Conservation (phyloP, 192 early-diverging fungal species). For the Coemansia sp. region DNA sequence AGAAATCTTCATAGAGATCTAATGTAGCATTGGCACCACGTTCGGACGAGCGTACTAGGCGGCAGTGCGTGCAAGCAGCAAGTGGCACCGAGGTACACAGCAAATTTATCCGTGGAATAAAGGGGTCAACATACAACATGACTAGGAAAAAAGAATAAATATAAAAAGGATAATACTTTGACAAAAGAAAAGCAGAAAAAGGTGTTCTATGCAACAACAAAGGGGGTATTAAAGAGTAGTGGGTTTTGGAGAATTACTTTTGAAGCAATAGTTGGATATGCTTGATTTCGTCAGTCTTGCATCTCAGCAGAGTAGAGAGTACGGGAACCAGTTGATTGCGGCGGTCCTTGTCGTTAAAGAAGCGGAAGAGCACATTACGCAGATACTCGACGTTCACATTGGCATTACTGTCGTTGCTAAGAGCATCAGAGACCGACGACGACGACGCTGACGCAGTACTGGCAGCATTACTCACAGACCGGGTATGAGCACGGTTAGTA, state of each 20-base stretch:
- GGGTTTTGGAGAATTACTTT: background rate
- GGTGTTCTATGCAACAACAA: background rate
- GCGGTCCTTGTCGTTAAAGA: slow-evolving; percentile 54
- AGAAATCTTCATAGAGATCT: slow-evolving; percentile 17
- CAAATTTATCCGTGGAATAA: background rate
- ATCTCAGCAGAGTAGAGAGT: slow-evolving; percentile 61
- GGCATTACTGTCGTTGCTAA: background rate
- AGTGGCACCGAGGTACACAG: slow-evolving; percentile 19
- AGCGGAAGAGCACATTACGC: slow-evolving; percentile 52
- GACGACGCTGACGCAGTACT: slow-evolving; percentile 16
- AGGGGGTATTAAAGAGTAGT: background rate
- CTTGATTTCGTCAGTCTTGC: slow-evolving; percentile 62
- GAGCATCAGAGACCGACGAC: slow-evolving; percentile 1
- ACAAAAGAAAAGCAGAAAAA: background rate
- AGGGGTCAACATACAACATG: background rate
- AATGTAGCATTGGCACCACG: background rate
- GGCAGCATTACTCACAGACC: slow-evolving; percentile 28
- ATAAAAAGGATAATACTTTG: background rate
- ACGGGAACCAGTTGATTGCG: slow-evolving; percentile 65
- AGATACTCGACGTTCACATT: slow-evolving; percentile 52
- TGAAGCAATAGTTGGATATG: slow-evolving; percentile 45
- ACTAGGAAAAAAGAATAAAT: background rate
- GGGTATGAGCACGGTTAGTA: slow-evolving; percentile 12
- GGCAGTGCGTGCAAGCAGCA: slow-evolving; percentile 18
- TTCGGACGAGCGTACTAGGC: slow-evolving; percentile 10